A percentile compares a stretch with the other conserved stretches of the same genome.
Conservation (phyloP, 2,329 filamentous ascomycete species). For the Grosmannia clavigera region DNA sequence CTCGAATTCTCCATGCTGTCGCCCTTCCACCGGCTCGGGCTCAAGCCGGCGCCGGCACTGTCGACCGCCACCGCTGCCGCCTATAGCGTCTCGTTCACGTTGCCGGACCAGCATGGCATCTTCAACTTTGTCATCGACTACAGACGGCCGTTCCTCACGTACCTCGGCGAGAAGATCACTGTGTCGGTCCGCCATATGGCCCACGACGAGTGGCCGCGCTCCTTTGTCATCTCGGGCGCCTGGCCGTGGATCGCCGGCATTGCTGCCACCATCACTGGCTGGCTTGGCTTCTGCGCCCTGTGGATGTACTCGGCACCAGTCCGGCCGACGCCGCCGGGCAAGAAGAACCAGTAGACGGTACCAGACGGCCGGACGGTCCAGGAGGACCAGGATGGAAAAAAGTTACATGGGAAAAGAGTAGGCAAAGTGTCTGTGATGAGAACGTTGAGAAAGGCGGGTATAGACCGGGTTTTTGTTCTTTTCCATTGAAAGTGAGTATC, state of each 20-base stretch:
- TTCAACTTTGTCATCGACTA: constrained; percentile 98
- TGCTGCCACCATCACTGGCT: constrained; percentile 70
- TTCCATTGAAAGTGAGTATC: background rate
- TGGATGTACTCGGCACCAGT: constrained; percentile 65
- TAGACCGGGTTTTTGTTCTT: background rate
- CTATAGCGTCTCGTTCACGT: constrained; percentile 63
- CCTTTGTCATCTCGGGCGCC: constrained; percentile 76
- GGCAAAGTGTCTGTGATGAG: background rate
- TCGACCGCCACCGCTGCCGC: constrained; percentile 55
- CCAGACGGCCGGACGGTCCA: background rate
- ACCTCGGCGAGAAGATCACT: constrained; percentile 85
- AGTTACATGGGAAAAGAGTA: background rate
- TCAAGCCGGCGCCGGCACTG: constrained; percentile 37
- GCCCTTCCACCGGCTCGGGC: constrained; percentile 80
- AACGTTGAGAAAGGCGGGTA: background rate
- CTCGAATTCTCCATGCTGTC: constrained; percentile 99
- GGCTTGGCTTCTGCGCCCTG: constrained; percentile 69
- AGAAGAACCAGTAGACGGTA: constrained; percentile 32
- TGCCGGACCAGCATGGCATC: constrained; percentile 96
- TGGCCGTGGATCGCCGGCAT: constrained; percentile 94
- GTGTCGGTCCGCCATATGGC: constrained; percentile 94
- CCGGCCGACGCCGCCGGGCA: constrained; percentile 20
- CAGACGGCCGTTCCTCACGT: constrained; percentile 83
- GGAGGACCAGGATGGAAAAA: background rate
- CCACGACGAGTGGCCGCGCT: constrained; percentile 91